These are phyloP conservation scores for Favolaschia claudopus DNA, from an alignment of 768 basidiomycete species.

Conservation along the genomic window DNA sequence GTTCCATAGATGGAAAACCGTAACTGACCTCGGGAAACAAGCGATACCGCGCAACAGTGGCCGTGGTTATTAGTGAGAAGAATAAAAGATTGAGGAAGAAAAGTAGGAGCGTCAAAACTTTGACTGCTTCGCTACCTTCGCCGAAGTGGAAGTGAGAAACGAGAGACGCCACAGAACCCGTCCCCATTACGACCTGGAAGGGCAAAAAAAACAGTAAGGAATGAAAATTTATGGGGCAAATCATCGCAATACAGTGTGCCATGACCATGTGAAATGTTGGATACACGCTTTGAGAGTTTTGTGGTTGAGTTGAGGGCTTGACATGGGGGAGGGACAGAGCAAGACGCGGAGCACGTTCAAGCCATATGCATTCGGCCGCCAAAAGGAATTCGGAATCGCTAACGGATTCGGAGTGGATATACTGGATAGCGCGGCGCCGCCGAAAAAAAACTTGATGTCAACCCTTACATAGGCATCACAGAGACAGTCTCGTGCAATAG, in stretches of 20 bases:
- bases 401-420: too few relatives aligned
- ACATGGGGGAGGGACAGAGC: conserved; percentile 33
- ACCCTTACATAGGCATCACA: too few relatives aligned
- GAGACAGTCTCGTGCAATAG: too few relatives aligned
- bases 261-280: conserved; percentile 62
- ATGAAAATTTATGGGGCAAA: not conserved
- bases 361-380: not conserved
- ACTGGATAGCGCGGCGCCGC: too few relatives aligned
- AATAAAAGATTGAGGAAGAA: conserved; percentile 53
- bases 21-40: conserved; percentile 42
- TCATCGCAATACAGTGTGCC: conserved; percentile 51
- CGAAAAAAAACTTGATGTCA: too few relatives aligned
- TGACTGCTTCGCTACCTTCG: conserved; percentile 40
- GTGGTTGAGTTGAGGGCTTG: conserved; percentile 8
- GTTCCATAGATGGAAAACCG: not conserved
- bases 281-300: conserved; percentile 45
- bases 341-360: too few relatives aligned
- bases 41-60: conserved; percentile 49
- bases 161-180: conserved; percentile 55
- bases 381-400: conserved; percentile 10
- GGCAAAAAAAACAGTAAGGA: not conserved
- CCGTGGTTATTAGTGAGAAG: conserved; percentile 50
- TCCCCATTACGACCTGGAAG: conserved; percentile 61
- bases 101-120: conserved; percentile 52
- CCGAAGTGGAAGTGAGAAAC: conserved; percentile 59